These are phyloP conservation scores for Sanchytrium tribonematis DNA, from an alignment of 371 early-diverging fungal species.

Conservation along the genomic window DNA sequence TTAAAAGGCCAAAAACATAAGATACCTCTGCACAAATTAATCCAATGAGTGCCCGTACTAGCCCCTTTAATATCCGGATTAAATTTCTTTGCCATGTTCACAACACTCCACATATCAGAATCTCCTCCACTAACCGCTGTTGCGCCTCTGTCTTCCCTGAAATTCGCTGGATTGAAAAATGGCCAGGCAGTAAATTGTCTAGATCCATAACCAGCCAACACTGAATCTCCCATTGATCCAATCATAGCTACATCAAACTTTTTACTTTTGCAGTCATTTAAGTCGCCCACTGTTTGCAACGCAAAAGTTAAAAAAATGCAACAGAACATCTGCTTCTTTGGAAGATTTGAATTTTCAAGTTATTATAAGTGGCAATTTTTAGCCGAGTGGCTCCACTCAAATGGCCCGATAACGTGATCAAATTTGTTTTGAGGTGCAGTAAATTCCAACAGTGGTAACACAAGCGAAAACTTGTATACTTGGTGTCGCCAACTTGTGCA, in stretches of 20 bases:
- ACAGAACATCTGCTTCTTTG: too few species aligned
- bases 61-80: not conserved
- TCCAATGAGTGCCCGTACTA: not conserved
- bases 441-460: too few species aligned
- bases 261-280: not conserved
- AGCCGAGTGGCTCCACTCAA: too few species aligned
- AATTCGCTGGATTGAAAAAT: not conserved
- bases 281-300: not conserved
- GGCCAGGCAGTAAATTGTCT: not conserved
- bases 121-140: not conserved
- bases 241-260: not conserved
- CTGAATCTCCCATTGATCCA: not conserved
- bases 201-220: not conserved
- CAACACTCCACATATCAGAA: not conserved
- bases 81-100: not conserved
- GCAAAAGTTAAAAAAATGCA: too few species aligned
- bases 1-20: not conserved
- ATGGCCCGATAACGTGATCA: too few species aligned
- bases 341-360: too few species aligned
- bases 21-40: not conserved
- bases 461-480: too few species aligned
- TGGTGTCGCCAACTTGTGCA: too few species aligned
- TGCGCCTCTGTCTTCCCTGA: not conserved
- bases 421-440: too few species aligned
- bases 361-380: too few species aligned